A percentile compares a stretch with the other conserved stretches of the same genome.
Evolutionary conservation across 805 yeast genomes (phyloP).

Genomic region (Candida pini): DNA sequence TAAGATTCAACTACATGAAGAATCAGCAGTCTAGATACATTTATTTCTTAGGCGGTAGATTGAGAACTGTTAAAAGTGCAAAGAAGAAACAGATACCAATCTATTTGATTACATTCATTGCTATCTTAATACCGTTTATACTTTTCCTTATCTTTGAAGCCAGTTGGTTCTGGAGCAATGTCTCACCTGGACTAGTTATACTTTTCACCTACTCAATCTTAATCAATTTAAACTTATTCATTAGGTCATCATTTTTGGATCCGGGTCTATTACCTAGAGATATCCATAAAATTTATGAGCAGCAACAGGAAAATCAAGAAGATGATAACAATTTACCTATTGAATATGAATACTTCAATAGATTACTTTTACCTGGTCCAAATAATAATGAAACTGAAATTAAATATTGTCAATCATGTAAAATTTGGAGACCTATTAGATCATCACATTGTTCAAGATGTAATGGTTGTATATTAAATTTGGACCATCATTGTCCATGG

Average conservation of each 20-base stretch:
- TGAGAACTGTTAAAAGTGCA: constrained; percentile 35
- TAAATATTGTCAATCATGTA: constrained; percentile 53
- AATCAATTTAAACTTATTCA: constrained; percentile 40
- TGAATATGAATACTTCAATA: constrained; percentile 59
- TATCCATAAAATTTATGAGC: constrained; percentile 53
- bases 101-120: constrained; percentile 6
- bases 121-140: constrained; percentile 34
- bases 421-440: constrained; percentile 72
- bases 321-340: constrained; percentile 44
- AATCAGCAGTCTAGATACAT: constrained; percentile 36
- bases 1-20: constrained; percentile 36
- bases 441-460: constrained; percentile 72
- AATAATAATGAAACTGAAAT: constrained; percentile 24
- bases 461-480: constrained; percentile 53
- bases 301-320: too few species aligned
- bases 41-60: constrained; percentile 63
- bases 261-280: constrained; percentile 70
- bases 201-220: constrained; percentile 56
- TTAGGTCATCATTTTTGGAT: constrained; percentile 54
- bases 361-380: constrained; percentile 43
- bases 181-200: constrained; percentile 52
- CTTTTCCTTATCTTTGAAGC: constrained; percentile 49
- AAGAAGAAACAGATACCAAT: constrained; percentile 4
- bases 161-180: constrained; percentile 49
- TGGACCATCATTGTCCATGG: constrained; percentile 64